Evolutionary conservation across 1,284 basidiomycete species (phyloP), one percentile per base, ranked within the genome.

Genomic region (Cutaneotrichosporon sp.): DNA sequence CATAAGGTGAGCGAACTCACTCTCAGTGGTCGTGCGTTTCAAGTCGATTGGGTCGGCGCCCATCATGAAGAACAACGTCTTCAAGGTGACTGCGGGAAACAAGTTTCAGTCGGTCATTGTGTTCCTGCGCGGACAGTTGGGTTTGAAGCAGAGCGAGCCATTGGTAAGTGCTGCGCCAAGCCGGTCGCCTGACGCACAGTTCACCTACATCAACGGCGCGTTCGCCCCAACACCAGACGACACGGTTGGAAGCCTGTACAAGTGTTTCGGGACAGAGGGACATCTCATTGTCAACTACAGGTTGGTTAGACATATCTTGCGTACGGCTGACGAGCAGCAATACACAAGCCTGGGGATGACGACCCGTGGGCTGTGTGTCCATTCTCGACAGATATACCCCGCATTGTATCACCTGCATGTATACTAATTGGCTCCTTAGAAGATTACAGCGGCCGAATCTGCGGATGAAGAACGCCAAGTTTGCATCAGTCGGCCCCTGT

Each of bases 31-130:
- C 53, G 91, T 98, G 9, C 85, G 91, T 37, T 98, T 97, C 83
- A 97, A 96, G 71, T 92, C 93, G 1, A 90, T 96, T n/a, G 94
- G 94, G 40, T 93, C 93, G 62, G 93, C 93, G 0, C 94, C 94
- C 1, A 93, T 97, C 66, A 96, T 97, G 92, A 94, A 88, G 77
- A 88, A 94, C 77, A 97, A 97, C 77, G 88, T 94, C 70, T 97
- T 92, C 83, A 94, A 94, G 78, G 94, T 97, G 63, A 93, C 91
- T 0, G 88, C 92, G 4, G 87, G 87, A 44, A 94, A 97, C 74
- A 81, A 87, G 50, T 98, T 97, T 69, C 91, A 96, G 70, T 88
- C 91, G 1, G 94, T 97, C 51, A 93, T 96, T 46, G 86, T 90
- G 63, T 97, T 97, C 70, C 70, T 97, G 72, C 78, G 93, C 52